phyloP scores from a whole-genome alignment of 495 filamentous ascomycete species.

The Penicillium bovifimosum region DNA sequence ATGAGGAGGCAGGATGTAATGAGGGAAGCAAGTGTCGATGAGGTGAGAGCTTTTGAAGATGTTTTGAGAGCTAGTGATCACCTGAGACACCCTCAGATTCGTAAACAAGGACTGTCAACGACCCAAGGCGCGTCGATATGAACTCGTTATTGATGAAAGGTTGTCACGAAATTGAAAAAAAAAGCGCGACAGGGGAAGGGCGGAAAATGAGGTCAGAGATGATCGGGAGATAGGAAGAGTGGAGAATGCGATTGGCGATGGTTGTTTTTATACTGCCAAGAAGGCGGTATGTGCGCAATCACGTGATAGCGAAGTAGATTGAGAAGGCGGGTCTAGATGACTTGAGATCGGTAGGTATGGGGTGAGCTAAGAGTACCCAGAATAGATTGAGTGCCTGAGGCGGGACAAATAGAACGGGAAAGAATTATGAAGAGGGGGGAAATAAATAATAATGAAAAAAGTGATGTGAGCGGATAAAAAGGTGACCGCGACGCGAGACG shows the following conservation, averaged over 20 bases:
- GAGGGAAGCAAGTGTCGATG: conserved; percentile 13
- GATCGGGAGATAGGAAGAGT: conserved; percentile 31
- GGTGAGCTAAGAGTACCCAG: conserved; percentile 4
- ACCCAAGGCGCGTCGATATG: conserved; percentile 5
- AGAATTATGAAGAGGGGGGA: conserved; percentile 11
- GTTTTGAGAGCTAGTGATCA: conserved; percentile 8
- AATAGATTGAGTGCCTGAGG: conserved; percentile 18
- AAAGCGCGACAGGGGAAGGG: conserved; percentile 7
- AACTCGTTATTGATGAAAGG: neutral
- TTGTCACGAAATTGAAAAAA: conserved; percentile 6
- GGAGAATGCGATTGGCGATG: conserved; percentile 44
- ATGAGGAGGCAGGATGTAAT: conserved; percentile 6
- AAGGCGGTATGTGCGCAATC: conserved; percentile 27
- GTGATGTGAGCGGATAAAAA: conserved; percentile 5
- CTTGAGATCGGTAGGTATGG: conserved; percentile 11
- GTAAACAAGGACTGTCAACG: conserved; percentile 16
- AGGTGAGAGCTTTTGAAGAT: conserved; percentile 4
- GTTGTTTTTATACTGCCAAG: conserved; percentile 46
- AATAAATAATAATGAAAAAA: conserved; percentile 11
- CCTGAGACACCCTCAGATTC: conserved; percentile 2
- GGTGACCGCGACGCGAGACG: conserved; percentile 27
- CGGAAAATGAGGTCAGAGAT: conserved; percentile 8
- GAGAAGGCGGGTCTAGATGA: conserved; percentile 9
- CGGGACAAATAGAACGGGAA: conserved; percentile 7
- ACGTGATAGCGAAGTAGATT: conserved; percentile 34